These are phyloP conservation scores for Leptographium wingfieldii DNA, from an alignment of 2,329 filamentous ascomycete genomes.

Conservation along the genomic window DNA sequence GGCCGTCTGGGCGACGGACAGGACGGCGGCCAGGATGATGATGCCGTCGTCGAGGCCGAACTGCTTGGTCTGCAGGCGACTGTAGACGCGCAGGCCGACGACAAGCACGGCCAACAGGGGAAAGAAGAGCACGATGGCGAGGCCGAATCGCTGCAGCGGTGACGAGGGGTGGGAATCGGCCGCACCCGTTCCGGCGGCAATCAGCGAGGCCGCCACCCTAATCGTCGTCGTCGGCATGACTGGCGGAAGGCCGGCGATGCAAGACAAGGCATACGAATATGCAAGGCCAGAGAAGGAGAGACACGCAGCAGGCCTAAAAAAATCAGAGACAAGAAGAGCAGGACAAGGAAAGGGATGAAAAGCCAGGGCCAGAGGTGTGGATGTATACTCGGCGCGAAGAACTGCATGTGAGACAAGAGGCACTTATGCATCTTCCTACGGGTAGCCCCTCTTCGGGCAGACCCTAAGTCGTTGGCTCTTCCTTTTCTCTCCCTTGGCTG, in stretches of 20 bases:
- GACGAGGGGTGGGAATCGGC: slow-evolving; percentile 4
- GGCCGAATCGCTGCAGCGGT: slow-evolving; percentile 12
- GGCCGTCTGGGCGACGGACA: slow-evolving; percentile 8
- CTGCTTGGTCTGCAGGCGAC: slow-evolving; percentile 14
- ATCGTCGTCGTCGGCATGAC: neutral
- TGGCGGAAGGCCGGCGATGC: neutral
- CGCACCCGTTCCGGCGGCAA: neutral
- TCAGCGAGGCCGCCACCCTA: neutral
- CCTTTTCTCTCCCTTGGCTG: no score
- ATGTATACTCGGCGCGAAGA: no score
- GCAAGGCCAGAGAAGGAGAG: neutral
- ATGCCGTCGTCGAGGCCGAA: slow-evolving; percentile 9
- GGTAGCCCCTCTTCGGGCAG: no score
- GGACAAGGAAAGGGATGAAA: no score
- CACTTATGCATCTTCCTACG: no score
- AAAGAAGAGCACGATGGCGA: slow-evolving; percentile 16
- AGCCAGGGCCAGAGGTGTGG: no score
- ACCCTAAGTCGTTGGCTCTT: no score
- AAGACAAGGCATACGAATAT: neutral
- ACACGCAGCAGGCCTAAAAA: neutral
- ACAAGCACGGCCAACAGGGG: slow-evolving; percentile 15
- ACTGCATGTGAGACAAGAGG: no score
- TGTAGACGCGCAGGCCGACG: slow-evolving; percentile 14
- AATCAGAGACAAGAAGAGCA: no score
- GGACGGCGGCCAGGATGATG: slow-evolving; percentile 8